A percentile compares a stretch with the other conserved stretches of the same genome.
phyloP scores from a whole-genome alignment of 768 basidiomycete genomes.

The Tricholomella constricta region DNA sequence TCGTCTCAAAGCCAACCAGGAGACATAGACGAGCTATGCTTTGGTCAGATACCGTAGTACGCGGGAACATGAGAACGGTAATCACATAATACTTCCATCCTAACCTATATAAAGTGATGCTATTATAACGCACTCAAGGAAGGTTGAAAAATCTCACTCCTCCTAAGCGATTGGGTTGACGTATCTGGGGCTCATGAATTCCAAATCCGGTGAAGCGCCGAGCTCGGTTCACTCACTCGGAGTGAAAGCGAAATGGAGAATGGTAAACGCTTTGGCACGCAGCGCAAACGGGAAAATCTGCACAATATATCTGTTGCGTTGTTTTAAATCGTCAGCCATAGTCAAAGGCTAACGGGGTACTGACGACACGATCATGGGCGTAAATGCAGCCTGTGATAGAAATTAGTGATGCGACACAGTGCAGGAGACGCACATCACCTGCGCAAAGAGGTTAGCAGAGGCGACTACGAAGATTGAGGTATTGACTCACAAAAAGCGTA shows the following conservation, averaged over 20 bases:
- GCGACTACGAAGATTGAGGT: too few species aligned
- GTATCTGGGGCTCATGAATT: constrained; percentile 6
- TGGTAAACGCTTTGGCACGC: constrained; percentile 19
- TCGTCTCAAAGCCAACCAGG: constrained; percentile 57
- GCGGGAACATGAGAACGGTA: background rate
- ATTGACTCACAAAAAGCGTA: too few species aligned
- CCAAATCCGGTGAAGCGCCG: background rate
- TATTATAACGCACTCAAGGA: too few species aligned
- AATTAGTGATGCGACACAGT: too few species aligned
- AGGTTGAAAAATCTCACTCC: background rate
- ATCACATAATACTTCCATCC: constrained; percentile 68
- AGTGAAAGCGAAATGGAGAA: constrained; percentile 21
- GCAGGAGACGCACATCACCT: too few species aligned
- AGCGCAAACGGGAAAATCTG: constrained; percentile 20
- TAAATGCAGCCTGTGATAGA: too few species aligned
- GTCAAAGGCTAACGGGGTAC: too few species aligned
- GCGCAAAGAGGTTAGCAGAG: too few species aligned
- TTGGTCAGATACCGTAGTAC: background rate
- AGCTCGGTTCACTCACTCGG: background rate
- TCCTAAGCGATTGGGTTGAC: constrained; percentile 18
- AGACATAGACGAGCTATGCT: constrained; percentile 48
- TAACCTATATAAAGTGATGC: constrained; percentile 25
- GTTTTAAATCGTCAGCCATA: too few species aligned
- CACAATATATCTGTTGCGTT: constrained; percentile 16
- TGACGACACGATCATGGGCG: too few species aligned